These are phyloP conservation scores for Fraxinus albicans DNA, from an alignment of 305 asterid species.

Conservation along the genomic window DNA sequence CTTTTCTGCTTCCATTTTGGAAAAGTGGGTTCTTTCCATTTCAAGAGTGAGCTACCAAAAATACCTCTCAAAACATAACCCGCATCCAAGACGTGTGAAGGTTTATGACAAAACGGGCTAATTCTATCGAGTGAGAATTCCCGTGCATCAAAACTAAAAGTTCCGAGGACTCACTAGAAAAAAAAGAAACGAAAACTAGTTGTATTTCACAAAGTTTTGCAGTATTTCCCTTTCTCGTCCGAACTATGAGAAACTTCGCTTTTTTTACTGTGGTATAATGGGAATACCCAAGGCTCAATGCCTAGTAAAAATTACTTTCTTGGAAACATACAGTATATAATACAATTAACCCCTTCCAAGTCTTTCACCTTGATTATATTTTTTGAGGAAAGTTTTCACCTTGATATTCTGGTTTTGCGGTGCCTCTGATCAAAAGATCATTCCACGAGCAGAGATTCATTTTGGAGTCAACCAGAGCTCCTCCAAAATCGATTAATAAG, in stretches of 20 bases:
- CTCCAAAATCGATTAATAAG: constrained; percentile 40
- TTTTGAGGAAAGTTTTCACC: background rate
- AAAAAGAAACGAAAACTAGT: background rate
- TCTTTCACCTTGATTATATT: background rate
- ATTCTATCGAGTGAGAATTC: background rate
- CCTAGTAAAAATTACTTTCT: background rate
- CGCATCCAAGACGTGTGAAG: background rate
- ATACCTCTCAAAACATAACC: background rate
- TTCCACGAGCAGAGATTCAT: background rate
- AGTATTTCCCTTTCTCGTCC: background rate
- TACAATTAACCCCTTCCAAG: constrained; percentile 12
- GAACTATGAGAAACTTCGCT: background rate
- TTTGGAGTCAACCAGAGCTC: constrained; percentile 27
- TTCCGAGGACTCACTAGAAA: background rate
- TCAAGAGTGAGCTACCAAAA: background rate
- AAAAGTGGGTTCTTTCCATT: background rate
- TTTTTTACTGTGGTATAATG: background rate
- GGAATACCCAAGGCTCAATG: background rate
- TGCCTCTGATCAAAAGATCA: background rate
- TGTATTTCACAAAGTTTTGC: background rate
- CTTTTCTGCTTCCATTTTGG: background rate
- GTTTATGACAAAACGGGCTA: background rate
- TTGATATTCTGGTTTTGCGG: background rate
- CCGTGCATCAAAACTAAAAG: background rate
- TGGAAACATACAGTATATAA: constrained; percentile 15